Percentiles rank a stretch among this genome's conserved stretches.
Evolutionary conservation across 1,284 basidiomycete genomes (phyloP).

Genomic region (Ustilago loliicola): DNA sequence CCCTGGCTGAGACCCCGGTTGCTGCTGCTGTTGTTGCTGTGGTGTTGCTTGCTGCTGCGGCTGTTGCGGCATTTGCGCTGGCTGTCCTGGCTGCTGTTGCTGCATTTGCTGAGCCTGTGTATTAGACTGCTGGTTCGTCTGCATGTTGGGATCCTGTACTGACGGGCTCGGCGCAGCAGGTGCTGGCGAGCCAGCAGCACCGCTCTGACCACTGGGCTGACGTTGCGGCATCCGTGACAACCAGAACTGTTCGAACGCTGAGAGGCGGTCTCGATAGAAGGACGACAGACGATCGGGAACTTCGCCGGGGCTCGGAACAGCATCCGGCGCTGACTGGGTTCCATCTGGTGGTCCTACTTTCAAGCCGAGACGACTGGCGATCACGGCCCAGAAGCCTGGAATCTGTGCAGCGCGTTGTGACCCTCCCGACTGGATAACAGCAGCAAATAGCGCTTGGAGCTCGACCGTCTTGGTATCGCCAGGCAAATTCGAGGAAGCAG

Average conservation of each 20-base stretch:
- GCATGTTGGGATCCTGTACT: conserved; percentile 18
- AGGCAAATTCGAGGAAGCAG: conserved; percentile 45
- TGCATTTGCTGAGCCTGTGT: conserved; percentile 16
- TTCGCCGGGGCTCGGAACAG: conserved; percentile 54
- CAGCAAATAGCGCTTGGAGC: conserved; percentile 58
- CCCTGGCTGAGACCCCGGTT: conserved; percentile 8
- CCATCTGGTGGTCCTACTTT: conserved; percentile 54
- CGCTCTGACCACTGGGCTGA: conserved; percentile 42
- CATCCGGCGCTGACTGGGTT: conserved; percentile 45
- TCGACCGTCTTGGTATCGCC: conserved; percentile 63
- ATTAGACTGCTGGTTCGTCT: conserved; percentile 14
- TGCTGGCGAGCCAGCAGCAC: conserved; percentile 33
- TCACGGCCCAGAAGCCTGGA: conserved; percentile 63
- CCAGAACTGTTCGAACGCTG: conserved; percentile 65
- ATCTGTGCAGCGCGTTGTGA: conserved; percentile 54
- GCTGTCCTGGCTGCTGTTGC: conserved; percentile 8
- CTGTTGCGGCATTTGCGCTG: conserved; percentile 10
- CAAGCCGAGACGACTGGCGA: conserved; percentile 61
- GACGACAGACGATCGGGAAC: conserved; percentile 61
- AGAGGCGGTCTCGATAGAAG: conserved; percentile 61
- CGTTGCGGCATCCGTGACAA: conserved; percentile 57
- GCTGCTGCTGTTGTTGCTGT: conserved; percentile 19
- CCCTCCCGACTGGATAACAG: conserved; percentile 59
- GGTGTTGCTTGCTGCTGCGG: conserved; percentile 12
- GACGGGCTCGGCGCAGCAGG: conserved; percentile 18